Evolutionary conservation across 2,329 filamentous ascomycete genomes (phyloP).

Genomic region (Aspergillus awamori): DNA sequence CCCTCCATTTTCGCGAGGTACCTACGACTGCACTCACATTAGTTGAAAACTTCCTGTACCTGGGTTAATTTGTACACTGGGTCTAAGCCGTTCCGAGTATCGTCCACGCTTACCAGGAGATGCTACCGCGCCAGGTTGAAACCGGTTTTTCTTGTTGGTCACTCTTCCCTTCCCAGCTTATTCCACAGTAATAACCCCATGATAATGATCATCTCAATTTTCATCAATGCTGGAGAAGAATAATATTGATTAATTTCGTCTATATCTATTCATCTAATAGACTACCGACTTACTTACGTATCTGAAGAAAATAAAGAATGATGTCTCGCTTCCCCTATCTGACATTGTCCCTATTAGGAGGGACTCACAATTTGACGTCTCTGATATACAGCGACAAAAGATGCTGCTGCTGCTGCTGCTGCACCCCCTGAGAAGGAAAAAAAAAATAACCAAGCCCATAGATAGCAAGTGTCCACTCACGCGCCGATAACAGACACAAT

Average conservation of each 20-base stretch:
- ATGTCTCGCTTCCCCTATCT: background rate
- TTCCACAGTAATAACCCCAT: background rate
- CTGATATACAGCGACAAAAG: background rate
- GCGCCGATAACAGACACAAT: background rate
- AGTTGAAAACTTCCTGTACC: background rate
- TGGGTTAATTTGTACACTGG: background rate
- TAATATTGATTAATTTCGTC: no score
- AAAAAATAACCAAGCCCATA: background rate
- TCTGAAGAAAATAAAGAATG: background rate
- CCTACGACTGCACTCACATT: background rate
- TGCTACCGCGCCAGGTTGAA: slow-evolving; percentile 4
- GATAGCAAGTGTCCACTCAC: background rate
- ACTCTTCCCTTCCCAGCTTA: background rate
- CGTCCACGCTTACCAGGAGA: slow-evolving; percentile 3
- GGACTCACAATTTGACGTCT: background rate
- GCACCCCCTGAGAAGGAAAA: no score
- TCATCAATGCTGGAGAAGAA: background rate
- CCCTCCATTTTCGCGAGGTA: background rate
- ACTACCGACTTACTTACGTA: no score
- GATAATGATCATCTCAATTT: background rate
- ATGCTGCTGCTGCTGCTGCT: background rate
- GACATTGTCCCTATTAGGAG: background rate
- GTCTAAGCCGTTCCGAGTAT: slow-evolving; percentile 8
- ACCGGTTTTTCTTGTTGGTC: slow-evolving; percentile 7
- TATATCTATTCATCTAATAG: background rate